Evolutionary conservation across 768 basidiomycete genomes (phyloP).

Genomic region (Lactarius evosmus): DNA sequence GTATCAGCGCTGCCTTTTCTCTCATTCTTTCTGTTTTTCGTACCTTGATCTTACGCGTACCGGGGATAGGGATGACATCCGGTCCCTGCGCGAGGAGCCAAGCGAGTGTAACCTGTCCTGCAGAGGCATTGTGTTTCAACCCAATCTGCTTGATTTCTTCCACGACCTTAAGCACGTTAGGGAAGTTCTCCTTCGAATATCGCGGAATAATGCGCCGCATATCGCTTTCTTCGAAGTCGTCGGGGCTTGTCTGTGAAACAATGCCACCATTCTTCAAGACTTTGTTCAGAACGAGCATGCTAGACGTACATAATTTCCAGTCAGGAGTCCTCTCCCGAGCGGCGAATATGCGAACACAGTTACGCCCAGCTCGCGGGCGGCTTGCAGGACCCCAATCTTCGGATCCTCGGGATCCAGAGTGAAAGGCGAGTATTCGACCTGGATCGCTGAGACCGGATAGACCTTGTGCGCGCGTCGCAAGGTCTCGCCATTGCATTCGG

Average conservation of each 20-base stretch:
- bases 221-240: slow-evolving; percentile 42
- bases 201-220: slow-evolving; percentile 38
- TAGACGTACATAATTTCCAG: slow-evolving; percentile 41
- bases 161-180: slow-evolving; percentile 42
- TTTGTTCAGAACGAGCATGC: background rate
- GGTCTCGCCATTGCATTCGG: slow-evolving; percentile 35
- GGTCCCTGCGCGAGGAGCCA: slow-evolving; percentile 48
- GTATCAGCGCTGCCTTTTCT: background rate
- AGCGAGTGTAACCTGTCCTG: slow-evolving; percentile 48
- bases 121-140: slow-evolving; percentile 40
- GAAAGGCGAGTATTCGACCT: slow-evolving; percentile 41
- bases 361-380: slow-evolving; percentile 42
- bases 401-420: slow-evolving; percentile 38
- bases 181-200: slow-evolving; percentile 45
- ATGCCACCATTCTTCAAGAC: background rate
- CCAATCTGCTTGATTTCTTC: slow-evolving; percentile 38
- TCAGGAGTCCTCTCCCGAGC: slow-evolving; percentile 47
- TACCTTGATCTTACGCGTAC: slow-evolving; percentile 42
- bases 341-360: slow-evolving; percentile 45
- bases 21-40: background rate
- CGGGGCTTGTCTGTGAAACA: slow-evolving; percentile 36
- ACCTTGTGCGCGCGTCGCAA: slow-evolving; percentile 40
- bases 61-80: slow-evolving; percentile 48
- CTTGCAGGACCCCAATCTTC: slow-evolving; percentile 34
- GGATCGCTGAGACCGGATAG: slow-evolving; percentile 38